Evolutionary conservation across 805 yeast genomes (phyloP).

Genomic region (Komagataella pastoris): DNA sequence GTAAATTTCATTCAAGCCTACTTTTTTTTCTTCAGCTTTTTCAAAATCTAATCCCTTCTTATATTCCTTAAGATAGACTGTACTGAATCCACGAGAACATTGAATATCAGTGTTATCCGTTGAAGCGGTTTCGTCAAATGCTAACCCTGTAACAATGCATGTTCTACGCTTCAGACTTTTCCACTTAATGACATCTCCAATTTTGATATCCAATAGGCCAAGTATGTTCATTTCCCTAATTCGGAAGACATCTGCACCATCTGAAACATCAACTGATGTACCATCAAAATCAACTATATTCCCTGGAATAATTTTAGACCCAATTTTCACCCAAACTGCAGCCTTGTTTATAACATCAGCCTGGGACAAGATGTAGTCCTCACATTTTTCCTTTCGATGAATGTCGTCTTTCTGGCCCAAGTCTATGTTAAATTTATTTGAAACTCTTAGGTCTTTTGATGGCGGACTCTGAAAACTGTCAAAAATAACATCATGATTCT

Average conservation of each 20-base stretch:
- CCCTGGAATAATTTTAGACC: constrained; percentile 4
- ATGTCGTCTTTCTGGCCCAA: neutral
- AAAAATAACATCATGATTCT: neutral
- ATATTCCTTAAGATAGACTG: constrained; percentile 23
- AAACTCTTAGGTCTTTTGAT: neutral
- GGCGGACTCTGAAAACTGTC: neutral
- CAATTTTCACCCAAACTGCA: constrained; percentile 6
- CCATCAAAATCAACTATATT: constrained; percentile 1
- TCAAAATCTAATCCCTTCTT: constrained; percentile 7
- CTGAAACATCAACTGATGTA: constrained; percentile 2
- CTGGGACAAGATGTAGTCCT: neutral
- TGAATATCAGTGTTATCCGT: constrained; percentile 18
- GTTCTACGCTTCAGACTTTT: constrained; percentile 9
- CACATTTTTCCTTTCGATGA: neutral
- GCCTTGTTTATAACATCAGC: neutral
- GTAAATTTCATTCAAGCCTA: neutral
- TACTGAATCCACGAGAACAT: constrained; percentile 52
- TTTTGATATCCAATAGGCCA: constrained; percentile 34
- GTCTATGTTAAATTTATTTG: neutral
- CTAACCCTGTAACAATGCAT: constrained; percentile 35
- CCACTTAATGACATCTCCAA: constrained; percentile 39
- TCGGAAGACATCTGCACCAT: constrained; percentile 2
- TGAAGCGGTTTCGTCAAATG: constrained; percentile 7
- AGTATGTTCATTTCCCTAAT: constrained; percentile 19
- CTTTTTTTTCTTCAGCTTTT: constrained; percentile 7